These are phyloP conservation scores for Massariosphaeria phaeospora DNA, from an alignment of 495 filamentous ascomycete genomes.

Conservation along the genomic window DNA sequence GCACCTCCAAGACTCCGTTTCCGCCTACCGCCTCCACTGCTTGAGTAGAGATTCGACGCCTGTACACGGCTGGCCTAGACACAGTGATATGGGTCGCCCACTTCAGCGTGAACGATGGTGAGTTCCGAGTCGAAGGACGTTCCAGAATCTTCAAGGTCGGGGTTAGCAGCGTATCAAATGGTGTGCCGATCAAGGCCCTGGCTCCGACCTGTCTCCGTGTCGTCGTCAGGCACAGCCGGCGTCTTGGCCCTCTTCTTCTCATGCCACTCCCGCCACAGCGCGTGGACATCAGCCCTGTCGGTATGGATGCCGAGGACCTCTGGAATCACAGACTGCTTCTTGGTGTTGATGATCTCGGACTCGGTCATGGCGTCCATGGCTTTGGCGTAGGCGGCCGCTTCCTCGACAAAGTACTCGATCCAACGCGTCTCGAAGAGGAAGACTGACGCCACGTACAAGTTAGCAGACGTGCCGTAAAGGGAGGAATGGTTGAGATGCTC, in stretches of 20 bases:
- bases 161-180: neutral
- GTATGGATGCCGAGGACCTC: slow-evolving; percentile 2
- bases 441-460: too few relatives aligned
- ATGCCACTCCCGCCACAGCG: slow-evolving; percentile 23
- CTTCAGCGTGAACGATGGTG: neutral
- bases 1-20: neutral
- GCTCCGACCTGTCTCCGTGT: neutral
- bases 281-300: slow-evolving; percentile 1
- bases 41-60: too few relatives aligned
- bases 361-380: slow-evolving; percentile 7
- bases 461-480: too few relatives aligned
- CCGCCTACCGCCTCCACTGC: neutral
- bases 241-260: slow-evolving; percentile 3
- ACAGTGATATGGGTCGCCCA: neutral
- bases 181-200: neutral
- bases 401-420: slow-evolving; percentile 21
- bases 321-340: slow-evolving; percentile 4
- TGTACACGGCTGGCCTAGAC: neutral
- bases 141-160: neutral
- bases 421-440: slow-evolving; percentile 22
- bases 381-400: slow-evolving; percentile 7
- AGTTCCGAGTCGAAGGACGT: neutral
- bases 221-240: neutral
- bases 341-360: slow-evolving; percentile 12
- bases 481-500: too few relatives aligned